Base-by-base conservation (phyloP, 257 asterid species). In the Capsicum baccatum region DNA sequence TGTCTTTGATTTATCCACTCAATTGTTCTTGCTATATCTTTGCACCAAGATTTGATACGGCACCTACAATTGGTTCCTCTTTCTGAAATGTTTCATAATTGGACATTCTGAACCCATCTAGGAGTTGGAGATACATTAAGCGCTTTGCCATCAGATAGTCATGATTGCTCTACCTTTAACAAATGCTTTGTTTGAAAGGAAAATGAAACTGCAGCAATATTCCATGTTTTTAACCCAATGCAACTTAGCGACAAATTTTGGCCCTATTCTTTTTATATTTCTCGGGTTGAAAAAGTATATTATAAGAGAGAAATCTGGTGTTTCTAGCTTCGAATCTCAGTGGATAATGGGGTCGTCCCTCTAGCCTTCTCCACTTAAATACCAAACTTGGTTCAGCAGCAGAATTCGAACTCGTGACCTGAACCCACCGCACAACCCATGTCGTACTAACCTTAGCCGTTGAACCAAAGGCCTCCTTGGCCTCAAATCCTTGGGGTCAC, bases 401-500 rank as follows among this genome's bases (percentile, higher is more conserved):
- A 21, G 62, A 42, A 73, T 73, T 50, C 4, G 6, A 74, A 74
- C 62, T 74, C 21, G 2, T 48, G 44, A 74, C 44, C 42, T 19
- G 60, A 74, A 74, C 14, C 60, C 7, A 73, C 42, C 0, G 17
- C 17, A n/a, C 58, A 73, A 6, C 42, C 0, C n/a, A 6, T 48
- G 80, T 19, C 59, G 3, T 19, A 73, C 59, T 48, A 73, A 73
- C 42, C 57, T 73, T 48, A 9, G n/a, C 80, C 12, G 0, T 73
- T 73, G n/a, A 73, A 73, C 80, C 59, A 73, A 73, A 73, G 7
- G 59, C 9, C 2, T 12, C 3, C 48, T 48, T 48, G 80, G n/a
- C 19, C 60, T 73, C 80, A 73, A 48, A 73, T 2, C 42, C 42
- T 73, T 73, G 59, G 42, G 80, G 42, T 73, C 80, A 73, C 59